Base-by-base conservation (phyloP, 2,329 filamentous ascomycete species). In the Aureobasidium sp. region DNA sequence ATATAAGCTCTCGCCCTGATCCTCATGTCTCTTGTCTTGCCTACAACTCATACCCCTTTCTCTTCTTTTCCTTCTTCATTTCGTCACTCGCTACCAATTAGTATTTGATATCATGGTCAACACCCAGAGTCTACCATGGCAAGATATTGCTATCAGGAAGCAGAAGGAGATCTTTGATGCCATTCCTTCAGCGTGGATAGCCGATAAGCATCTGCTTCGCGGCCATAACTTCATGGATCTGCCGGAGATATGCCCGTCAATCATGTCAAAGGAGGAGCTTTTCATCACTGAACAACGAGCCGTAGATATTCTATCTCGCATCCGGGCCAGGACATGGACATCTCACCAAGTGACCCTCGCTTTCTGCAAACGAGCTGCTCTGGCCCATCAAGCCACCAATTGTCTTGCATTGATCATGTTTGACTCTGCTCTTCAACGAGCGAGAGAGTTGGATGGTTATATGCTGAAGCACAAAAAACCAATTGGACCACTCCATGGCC, bases 401-500 rank as follows among this genome's bases (percentile, higher is more conserved):
- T 84, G 82, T 66, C 70, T 84, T 9, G 80, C 77, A 0, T 80
- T 83, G 65, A 76, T 79, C 17, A 74, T 83, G 44, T 81, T 81
- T 64, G 70, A 77, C 1, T 75, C 78, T 69, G 80, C 80, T 2
- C 72, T 82, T 49, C 69, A 73, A 31, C 72, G 72, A 44, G 80
- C 81, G 7, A 74, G 77, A 65, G 72, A 77, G 49, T 74, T 82
- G 2, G 81, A 84, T 66, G 72, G 76, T 0, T 75, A 82, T 61
- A 71, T 81, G 3, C 66, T 70, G 14, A 72, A 70, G 52, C 77
- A 72, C 14, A 74, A 73, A 39, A 68, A 72, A 64, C 69, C 76
- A 0, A 72, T 79, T 48, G 86, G 87, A 0, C 85, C 86, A 5
- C 77, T 89, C 2, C 86, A 89, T 69, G 86, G 84, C 71, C 53